A percentile compares a stretch with the other conserved stretches of the same genome.
Evolutionary conservation across 768 basidiomycete species (phyloP).

Genomic region (Collybia nuda): DNA sequence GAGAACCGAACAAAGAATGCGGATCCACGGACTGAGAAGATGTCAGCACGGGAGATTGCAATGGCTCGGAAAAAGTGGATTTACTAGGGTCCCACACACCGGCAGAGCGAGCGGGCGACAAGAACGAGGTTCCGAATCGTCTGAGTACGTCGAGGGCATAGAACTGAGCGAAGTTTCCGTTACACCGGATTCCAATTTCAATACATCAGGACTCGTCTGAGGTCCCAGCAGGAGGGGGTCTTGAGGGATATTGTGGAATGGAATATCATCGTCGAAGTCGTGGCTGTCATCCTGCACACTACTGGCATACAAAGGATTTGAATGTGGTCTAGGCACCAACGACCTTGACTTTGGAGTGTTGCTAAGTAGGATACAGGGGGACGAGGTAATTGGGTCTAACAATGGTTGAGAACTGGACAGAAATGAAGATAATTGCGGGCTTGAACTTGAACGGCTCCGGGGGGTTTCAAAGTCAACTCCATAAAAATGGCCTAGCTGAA

Average conservation of each 20-base stretch:
- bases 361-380: background rate
- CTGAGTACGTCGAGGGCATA: background rate
- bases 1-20: slow-evolving; percentile 6
- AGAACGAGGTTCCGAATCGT: background rate
- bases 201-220: background rate
- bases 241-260: background rate
- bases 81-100: too few species aligned
- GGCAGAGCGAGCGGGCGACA: too few species aligned
- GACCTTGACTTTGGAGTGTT: slow-evolving; percentile 8
- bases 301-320: background rate
- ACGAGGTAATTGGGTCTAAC: background rate
- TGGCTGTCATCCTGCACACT: background rate
- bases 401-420: background rate
- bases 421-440: too few species aligned
- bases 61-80: background rate
- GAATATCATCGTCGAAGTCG: background rate
- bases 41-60: background rate
- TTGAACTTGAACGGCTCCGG: background rate
- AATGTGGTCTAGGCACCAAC: background rate
- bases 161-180: background rate
- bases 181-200: background rate
- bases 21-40: slow-evolving; percentile 17
- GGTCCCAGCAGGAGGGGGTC: background rate
- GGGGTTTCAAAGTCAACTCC: background rate
- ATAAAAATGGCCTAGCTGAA: slow-evolving; percentile 2